Base-by-base conservation (phyloP, 352 stramenopile genomes). In the Globisporangium recalcitrans region DNA sequence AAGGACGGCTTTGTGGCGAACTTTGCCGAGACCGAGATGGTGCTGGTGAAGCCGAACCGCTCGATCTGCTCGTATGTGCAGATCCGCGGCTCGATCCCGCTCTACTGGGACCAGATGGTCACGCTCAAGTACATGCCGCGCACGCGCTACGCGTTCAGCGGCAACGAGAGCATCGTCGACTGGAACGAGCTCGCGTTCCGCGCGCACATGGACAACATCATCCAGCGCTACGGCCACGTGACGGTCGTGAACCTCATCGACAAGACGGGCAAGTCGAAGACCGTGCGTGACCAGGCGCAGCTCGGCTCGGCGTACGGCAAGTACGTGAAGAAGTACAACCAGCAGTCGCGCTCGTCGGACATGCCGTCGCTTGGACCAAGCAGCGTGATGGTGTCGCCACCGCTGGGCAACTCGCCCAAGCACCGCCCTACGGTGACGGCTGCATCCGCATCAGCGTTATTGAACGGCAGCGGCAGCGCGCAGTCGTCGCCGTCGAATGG, bases 21-120 rank as follows among this genome's bases (percentile, higher is more conserved):
- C 75, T 98, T 97, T 73, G 94, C 96, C 16, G 96, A 98, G 73
- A 98, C 91, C 5, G 96, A 98, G 71, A 93, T 98, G 78, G 90
- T 46, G 57, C 68, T 1, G 72, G 90, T 40, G 77, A 67, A 62
- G 52, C n/a, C 70, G 84, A 49, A 83, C 70, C n/a, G n/a, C n/a
- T n/a, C n/a, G n/a, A n/a, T n/a, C n/a, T n/a, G n/a, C 26, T 90
- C 87, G 8, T 88, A 85, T 53, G 74, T 86, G 61, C 74, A 91
- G 73, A 98, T 97, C 36, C 89, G 97, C 13, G 97, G 97, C 31
- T 98, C 92, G 21, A 98, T 99, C 54, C 97, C 97, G 21, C 64
- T 98, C 8, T 84, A 93, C 55, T 99, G 97, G 97, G 87, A 69
- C 55, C 95, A 90, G 8, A 82, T 82, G 0, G 85, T 87, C 6